phyloP scores from a whole-genome alignment of 2,329 filamentous ascomycete genomes.

The Calonectria crousiana region DNA sequence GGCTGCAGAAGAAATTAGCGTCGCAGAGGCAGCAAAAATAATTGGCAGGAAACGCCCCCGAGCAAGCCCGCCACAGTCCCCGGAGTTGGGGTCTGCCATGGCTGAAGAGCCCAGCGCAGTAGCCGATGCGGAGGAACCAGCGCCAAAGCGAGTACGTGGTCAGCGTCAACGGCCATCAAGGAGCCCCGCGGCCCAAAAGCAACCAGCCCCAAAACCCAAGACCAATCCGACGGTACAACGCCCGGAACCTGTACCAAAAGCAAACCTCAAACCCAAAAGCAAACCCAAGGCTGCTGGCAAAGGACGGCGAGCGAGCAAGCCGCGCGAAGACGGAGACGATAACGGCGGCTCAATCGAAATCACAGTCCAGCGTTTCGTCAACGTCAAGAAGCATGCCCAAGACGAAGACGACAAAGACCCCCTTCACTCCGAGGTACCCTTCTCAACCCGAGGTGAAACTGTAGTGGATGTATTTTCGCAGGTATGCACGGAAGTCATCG shows the following conservation, averaged over 20 bases:
- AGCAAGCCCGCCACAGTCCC: slow-evolving; percentile 52
- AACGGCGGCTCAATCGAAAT: slow-evolving; percentile 60
- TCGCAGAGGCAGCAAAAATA: slow-evolving; percentile 55
- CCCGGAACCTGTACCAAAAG: slow-evolving; percentile 27
- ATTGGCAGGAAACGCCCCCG: slow-evolving; percentile 60
- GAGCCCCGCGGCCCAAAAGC: slow-evolving; percentile 59
- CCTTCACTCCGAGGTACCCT: slow-evolving; percentile 65
- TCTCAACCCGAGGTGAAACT: slow-evolving; percentile 69
- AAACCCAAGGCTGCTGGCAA: slow-evolving; percentile 39
- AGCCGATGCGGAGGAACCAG: slow-evolving; percentile 45
- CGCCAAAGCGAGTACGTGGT: slow-evolving; percentile 54
- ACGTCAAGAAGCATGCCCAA: slow-evolving; percentile 57
- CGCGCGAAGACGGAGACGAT: slow-evolving; percentile 29
- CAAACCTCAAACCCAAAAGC: slow-evolving; percentile 26
- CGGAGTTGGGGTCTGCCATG: slow-evolving; percentile 54
- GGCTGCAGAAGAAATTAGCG: slow-evolving; percentile 58
- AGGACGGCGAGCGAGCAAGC: slow-evolving; percentile 24
- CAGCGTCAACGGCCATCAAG: slow-evolving; percentile 41
- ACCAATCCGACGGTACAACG: slow-evolving; percentile 1
- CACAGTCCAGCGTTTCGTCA: slow-evolving; percentile 70
- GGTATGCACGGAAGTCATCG: slow-evolving; percentile 71
- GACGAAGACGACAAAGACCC: slow-evolving; percentile 56
- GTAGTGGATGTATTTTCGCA: slow-evolving; percentile 72
- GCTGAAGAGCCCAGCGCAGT: slow-evolving; percentile 45
- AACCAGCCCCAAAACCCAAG: slow-evolving; percentile 45